Conservation (phyloP, 805 yeast species). For the Candida insectalens region DNA sequence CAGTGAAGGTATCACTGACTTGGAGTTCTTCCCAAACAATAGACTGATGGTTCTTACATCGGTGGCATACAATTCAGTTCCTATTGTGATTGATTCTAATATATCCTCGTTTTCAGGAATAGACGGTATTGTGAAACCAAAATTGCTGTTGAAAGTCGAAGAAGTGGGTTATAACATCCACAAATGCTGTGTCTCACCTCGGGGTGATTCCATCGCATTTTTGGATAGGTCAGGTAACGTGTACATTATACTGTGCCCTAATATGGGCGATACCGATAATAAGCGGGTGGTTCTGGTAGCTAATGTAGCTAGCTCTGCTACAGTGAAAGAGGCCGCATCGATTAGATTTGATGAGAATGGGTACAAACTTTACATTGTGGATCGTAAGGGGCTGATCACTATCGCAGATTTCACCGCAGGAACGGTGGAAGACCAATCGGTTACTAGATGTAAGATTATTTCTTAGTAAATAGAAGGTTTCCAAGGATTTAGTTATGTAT, state of each 20-base stretch:
- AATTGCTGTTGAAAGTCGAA: constrained; percentile 51
- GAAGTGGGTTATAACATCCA: constrained; percentile 81
- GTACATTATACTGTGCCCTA: constrained; percentile 55
- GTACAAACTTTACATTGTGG: constrained; percentile 64
- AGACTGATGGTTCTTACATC: constrained; percentile 43
- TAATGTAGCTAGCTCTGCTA: constrained; percentile 67
- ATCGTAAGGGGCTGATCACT: constrained; percentile 70
- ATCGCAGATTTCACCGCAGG: constrained; percentile 88
- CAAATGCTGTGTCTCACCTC: constrained; percentile 63
- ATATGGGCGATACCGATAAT: constrained; percentile 43
- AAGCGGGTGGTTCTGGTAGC: constrained; percentile 61
- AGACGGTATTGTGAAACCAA: constrained; percentile 46
- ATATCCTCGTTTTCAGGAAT: constrained; percentile 34
- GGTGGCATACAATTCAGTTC: constrained; percentile 55
- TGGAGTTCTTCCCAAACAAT: constrained; percentile 63
- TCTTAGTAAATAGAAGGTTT: constrained; percentile 12
- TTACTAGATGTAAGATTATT: constrained; percentile 56
- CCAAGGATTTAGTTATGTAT: constrained; percentile 1
- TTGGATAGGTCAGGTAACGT: constrained; percentile 72
- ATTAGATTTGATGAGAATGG: constrained; percentile 73
- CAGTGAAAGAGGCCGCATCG: constrained; percentile 71
- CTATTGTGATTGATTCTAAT: constrained; percentile 57
- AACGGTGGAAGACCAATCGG: constrained; percentile 57
- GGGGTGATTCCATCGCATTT: constrained; percentile 80
- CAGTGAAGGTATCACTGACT: constrained; percentile 82